A percentile compares a stretch with the other conserved stretches of the same genome.
These are phyloP conservation scores for Kodamaea laetipori DNA, from an alignment of 805 yeast species.

Conservation along the genomic window DNA sequence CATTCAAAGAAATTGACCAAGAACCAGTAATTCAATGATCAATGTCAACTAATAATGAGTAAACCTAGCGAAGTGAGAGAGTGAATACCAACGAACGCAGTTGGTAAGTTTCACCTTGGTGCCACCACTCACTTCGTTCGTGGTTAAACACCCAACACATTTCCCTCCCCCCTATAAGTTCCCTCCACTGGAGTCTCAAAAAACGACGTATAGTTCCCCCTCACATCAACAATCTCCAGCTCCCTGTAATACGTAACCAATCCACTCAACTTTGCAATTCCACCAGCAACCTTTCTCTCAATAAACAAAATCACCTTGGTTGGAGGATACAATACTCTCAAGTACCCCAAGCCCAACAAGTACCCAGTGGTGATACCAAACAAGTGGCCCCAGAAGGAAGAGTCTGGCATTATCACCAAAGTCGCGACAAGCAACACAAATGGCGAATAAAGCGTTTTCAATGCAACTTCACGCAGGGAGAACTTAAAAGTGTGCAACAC, in stretches of 20 bases:
- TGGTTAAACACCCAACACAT: slow-evolving; percentile 24
- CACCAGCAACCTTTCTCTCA: slow-evolving; percentile 53
- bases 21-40: no score
- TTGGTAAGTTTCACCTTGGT: no score
- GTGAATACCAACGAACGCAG: no score
- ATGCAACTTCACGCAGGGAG: slow-evolving; percentile 38
- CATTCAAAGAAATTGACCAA: no score
- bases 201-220: slow-evolving; percentile 37
- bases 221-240: slow-evolving; percentile 52
- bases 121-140: no score
- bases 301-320: slow-evolving; percentile 62
- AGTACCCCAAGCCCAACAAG: slow-evolving; percentile 56
- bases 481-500: slow-evolving; percentile 32
- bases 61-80: no score
- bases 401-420: slow-evolving; percentile 59
- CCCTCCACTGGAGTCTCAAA: slow-evolving; percentile 15
- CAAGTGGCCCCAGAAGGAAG: slow-evolving; percentile 74
- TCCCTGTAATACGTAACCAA: slow-evolving; percentile 62
- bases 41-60: no score
- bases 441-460: slow-evolving; percentile 67
- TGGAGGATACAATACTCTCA: slow-evolving; percentile 66
- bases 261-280: slow-evolving; percentile 56
- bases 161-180: slow-evolving; percentile 23
- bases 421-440: slow-evolving; percentile 49
- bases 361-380: slow-evolving; percentile 70